phyloP scores from a whole-genome alignment of 208 protist species.

The Leishmania amazonensis region DNA sequence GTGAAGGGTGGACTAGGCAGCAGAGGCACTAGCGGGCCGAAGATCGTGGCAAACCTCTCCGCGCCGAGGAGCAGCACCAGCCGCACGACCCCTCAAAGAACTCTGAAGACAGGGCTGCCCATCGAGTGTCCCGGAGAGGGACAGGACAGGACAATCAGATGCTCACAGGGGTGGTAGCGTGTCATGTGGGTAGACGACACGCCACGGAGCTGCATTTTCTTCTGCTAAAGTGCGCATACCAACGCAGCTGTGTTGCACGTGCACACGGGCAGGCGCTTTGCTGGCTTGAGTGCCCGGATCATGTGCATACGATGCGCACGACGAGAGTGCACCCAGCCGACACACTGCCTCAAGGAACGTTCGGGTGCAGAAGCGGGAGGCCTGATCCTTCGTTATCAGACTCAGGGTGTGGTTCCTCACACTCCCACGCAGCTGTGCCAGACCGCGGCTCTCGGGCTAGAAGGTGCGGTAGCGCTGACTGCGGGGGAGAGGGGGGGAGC shows the following conservation, averaged over 20 bases:
- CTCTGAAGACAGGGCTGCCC: no score
- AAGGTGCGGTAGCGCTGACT: background rate
- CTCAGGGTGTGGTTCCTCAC: no score
- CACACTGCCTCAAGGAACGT: no score
- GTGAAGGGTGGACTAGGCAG: background rate
- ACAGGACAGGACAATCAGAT: background rate
- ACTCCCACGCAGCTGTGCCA: background rate
- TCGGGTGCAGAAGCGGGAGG: no score
- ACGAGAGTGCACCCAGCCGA: background rate
- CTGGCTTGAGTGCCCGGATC: background rate
- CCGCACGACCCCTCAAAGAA: no score
- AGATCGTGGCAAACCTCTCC: background rate
- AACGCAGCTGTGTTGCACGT: background rate
- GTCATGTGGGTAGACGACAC: background rate
- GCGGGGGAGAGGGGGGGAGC: background rate
- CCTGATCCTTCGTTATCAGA: background rate
- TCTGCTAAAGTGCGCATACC: background rate
- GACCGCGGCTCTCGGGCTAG: no score
- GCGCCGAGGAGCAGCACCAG: background rate
- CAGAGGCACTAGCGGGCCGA: background rate
- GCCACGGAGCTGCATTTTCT: background rate
- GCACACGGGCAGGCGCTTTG: background rate
- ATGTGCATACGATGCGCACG: background rate
- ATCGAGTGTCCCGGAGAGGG: no score
- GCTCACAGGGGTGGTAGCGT: background rate